Percentiles rank a stretch among this genome's conserved stretches.
phyloP scores from a whole-genome alignment of 768 basidiomycete genomes.

The Pisolithus orientalis region DNA sequence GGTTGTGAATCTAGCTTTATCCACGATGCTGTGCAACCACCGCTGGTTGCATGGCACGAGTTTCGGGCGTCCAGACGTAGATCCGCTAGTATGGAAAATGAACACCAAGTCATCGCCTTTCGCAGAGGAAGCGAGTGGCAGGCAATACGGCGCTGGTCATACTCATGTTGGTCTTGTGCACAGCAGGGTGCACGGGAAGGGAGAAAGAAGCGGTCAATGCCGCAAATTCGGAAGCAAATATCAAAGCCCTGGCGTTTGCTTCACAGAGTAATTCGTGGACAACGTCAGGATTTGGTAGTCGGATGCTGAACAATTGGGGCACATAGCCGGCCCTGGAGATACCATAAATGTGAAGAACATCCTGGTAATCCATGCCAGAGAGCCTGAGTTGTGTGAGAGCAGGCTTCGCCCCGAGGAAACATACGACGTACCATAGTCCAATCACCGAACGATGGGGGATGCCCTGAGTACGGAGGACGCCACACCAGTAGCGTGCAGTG shows the following conservation, averaged over 20 bases:
- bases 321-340: constrained; percentile 71
- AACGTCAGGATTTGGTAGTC: constrained; percentile 67
- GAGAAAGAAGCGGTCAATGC: constrained; percentile 39
- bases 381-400: constrained; percentile 42
- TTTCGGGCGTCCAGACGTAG: constrained; percentile 79
- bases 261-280: constrained; percentile 63
- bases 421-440: constrained; percentile 59
- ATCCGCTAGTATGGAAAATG: constrained; percentile 78
- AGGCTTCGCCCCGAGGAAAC: not conserved
- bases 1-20: constrained; percentile 53
- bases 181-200: constrained; percentile 42
- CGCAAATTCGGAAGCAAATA: constrained; percentile 56
- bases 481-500: constrained; percentile 60
- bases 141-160: constrained; percentile 36
- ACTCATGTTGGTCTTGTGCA: constrained; percentile 34
- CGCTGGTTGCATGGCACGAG: constrained; percentile 64
- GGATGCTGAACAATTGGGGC: constrained; percentile 72
- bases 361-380: constrained; percentile 63
- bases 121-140: constrained; percentile 29
- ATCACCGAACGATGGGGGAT: constrained; percentile 55
- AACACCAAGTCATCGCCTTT: constrained; percentile 44
- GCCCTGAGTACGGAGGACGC: constrained; percentile 37
- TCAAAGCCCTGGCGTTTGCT: constrained; percentile 56
- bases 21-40: constrained; percentile 56
- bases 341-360: constrained; percentile 69